Base-by-base conservation (phyloP, 495 filamentous ascomycete genomes). In the Aspergillus ostianus region DNA sequence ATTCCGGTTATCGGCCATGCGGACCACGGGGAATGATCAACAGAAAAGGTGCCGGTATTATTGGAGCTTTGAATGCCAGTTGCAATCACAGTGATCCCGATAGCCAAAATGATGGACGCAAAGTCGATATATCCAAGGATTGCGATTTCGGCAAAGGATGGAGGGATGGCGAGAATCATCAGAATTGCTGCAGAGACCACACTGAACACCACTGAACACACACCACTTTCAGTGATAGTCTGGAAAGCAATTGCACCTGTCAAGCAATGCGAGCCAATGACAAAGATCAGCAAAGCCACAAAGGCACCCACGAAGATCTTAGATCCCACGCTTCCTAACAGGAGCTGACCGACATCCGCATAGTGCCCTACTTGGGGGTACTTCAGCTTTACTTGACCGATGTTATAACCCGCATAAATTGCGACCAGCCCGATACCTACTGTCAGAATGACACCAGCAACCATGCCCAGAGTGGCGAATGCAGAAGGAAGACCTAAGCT, bases 221-320 rank as follows among this genome's bases (percentile, higher is more conserved):
- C 64, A 12, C 71, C 79, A 63, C 86, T 79, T 6, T 84, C 68
- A 4, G 84, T 82, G 26, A 91, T 75, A 50, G 74, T 82, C 48
- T 81, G 81, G 62, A 88, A 82, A 61, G 84, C 84, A 67, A 91
- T 89, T 10, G 82, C 82, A 59, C 88, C 89, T 0, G 86, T 87
- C 47, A 91, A 74, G 57, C 88, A 80, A 66, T 92, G 88, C 4
- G 86, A 88, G 21, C 81, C 88, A 63, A 86, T 83, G 44, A 88
- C 80, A 70, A 91, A 89, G 26, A 86, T 65, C 18, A 91, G 77
- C 60, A 87, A 81, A 29, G 87, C 60, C 13, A 81, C 87, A 30
- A 81, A 74, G 20, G 57, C 67, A 17, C 86, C 87, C 68, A 84
- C 20, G 12, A 47, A 47, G 46, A 47, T 47, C 20, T 47, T 47